A percentile compares a stretch with the other conserved stretches of the same genome.
These are phyloP conservation scores for Paralagenidium karlingii DNA, from an alignment of 352 stramenopile genomes.

Conservation along the genomic window DNA sequence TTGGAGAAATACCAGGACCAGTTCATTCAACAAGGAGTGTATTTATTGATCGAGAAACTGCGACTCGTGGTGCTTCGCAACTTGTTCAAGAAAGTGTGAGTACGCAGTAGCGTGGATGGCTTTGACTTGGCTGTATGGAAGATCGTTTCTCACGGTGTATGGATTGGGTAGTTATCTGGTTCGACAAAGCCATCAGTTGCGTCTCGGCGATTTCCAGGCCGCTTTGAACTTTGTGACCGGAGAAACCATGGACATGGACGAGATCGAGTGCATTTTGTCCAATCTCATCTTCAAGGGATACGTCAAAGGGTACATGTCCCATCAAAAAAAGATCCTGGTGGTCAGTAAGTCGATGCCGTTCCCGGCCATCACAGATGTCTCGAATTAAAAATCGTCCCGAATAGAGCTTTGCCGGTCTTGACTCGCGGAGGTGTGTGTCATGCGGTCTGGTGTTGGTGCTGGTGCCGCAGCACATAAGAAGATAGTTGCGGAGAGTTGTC, in stretches of 20 bases:
- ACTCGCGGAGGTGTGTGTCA: too few species aligned
- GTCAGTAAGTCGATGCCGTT: conserved; percentile 93
- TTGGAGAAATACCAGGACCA: conserved; percentile 83
- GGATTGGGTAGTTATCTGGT: conserved; percentile 47
- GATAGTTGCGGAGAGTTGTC: too few species aligned
- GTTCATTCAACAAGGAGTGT: conserved; percentile 89
- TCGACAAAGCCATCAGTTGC: conserved; percentile 81
- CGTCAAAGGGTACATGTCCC: conserved; percentile 95
- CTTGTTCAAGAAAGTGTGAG: conserved; percentile 93
- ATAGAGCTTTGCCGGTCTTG: too few species aligned
- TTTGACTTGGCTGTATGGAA: conserved; percentile 29
- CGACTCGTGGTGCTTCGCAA: conserved; percentile 92
- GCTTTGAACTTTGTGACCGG: conserved; percentile 79
- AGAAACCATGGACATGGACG: conserved; percentile 86
- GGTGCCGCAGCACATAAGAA: too few species aligned
- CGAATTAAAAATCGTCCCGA: conserved; percentile 15
- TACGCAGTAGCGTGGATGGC: too few species aligned
- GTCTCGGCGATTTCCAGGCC: conserved; percentile 81
- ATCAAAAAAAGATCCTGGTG: conserved; percentile 93
- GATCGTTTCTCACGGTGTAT: background rate
- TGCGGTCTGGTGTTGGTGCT: too few species aligned
- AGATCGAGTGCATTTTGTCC: conserved; percentile 94
- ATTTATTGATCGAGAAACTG: conserved; percentile 94
- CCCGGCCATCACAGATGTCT: conserved; percentile 70
- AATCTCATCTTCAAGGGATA: conserved; percentile 96